These are phyloP conservation scores for Pseudogymnoascus sp. DNA, from an alignment of 2,329 filamentous ascomycete genomes.

Conservation along the genomic window DNA sequence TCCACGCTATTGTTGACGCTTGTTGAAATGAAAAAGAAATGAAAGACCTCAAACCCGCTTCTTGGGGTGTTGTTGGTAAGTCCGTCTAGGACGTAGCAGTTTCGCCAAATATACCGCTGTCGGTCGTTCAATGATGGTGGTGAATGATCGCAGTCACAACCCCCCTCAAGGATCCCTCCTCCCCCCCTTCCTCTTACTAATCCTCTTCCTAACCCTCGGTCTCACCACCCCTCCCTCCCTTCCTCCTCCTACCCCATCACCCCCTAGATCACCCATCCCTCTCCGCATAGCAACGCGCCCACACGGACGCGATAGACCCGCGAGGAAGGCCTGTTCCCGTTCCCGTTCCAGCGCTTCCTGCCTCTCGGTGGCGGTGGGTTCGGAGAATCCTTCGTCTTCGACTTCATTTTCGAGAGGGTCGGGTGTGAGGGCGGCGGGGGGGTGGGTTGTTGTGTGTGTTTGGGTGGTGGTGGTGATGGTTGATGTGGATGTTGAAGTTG, in stretches of 20 bases:
- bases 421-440: background rate
- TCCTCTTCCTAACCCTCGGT: background rate
- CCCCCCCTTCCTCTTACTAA: background rate
- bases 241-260: background rate
- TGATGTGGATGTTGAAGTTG: background rate
- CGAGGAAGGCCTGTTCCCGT: background rate
- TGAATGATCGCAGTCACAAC: background rate
- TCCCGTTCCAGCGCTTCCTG: background rate
- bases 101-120: background rate
- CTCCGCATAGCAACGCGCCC: background rate
- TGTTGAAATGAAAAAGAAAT: background rate
- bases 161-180: background rate
- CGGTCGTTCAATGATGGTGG: background rate
- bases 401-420: background rate
- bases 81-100: background rate
- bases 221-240: background rate
- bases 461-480: background rate
- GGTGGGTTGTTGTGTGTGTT: background rate
- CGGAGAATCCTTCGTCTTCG: background rate
- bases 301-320: background rate
- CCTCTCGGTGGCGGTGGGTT: background rate
- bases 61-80: background rate
- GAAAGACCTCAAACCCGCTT: background rate
- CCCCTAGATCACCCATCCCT: background rate
- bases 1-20: background rate